Evolutionary conservation across 1,284 basidiomycete species (phyloP).

Genomic region (Xerocomus cyaneibrunnescens): DNA sequence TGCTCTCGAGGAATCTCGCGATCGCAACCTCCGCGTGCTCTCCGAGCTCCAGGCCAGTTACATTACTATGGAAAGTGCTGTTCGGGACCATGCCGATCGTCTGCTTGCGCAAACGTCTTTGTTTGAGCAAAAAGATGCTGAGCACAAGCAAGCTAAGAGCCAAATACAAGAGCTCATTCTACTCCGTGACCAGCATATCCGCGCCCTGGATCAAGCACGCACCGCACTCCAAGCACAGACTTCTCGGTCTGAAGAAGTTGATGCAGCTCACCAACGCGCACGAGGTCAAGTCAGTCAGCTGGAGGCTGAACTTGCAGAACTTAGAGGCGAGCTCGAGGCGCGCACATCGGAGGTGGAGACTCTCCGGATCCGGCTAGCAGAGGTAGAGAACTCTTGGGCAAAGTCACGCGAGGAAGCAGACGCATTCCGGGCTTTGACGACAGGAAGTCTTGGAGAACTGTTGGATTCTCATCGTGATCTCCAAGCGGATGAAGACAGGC

Average conservation of each 20-base stretch:
- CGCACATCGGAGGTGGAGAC: conserved; percentile 71
- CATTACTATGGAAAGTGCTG: conserved; percentile 59
- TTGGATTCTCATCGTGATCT: conserved; percentile 82
- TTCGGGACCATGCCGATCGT: conserved; percentile 81
- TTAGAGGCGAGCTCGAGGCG: conserved; percentile 76
- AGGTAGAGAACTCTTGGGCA: conserved; percentile 84
- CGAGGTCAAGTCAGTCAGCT: conserved; percentile 66
- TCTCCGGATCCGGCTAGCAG: conserved; percentile 61
- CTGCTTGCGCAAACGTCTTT: conserved; percentile 75
- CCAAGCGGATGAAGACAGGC: conserved; percentile 75
- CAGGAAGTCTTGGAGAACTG: conserved; percentile 80
- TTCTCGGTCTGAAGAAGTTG: conserved; percentile 79
- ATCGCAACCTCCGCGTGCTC: conserved; percentile 67
- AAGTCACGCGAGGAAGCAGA: conserved; percentile 91
- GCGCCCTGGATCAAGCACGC: conserved; percentile 84
- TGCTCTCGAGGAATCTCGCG: conserved; percentile 77
- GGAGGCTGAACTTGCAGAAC: conserved; percentile 74
- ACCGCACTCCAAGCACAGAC: conserved; percentile 76
- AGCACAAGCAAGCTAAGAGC: conserved; percentile 62
- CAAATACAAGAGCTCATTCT: conserved; percentile 72
- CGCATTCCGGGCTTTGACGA: conserved; percentile 79
- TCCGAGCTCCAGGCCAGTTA: conserved; percentile 72
- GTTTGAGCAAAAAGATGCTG: conserved; percentile 78
- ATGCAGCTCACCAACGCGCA: conserved; percentile 69
- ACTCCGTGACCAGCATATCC: conserved; percentile 80